Percentiles rank a stretch among this genome's conserved stretches.
Evolutionary conservation across 2,329 filamentous ascomycete species (phyloP).

Genomic region (Lachnellula arida): DNA sequence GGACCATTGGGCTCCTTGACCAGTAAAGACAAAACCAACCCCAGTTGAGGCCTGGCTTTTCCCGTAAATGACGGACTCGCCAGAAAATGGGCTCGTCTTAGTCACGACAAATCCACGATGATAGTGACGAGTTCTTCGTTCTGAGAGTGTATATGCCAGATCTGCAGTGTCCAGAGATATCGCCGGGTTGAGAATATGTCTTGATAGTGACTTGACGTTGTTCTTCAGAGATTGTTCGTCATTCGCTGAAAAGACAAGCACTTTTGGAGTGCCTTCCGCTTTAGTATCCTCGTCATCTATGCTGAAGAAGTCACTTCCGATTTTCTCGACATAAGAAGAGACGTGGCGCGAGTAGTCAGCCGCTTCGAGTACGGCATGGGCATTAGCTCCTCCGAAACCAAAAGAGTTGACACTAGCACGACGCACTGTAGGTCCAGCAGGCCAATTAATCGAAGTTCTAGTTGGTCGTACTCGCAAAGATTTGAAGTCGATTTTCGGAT

Average conservation of each 20-base stretch:
- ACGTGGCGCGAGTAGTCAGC: background rate
- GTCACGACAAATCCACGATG: background rate
- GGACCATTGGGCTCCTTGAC: conserved; percentile 25
- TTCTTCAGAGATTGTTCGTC: conserved; percentile 3
- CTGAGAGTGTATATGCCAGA: conserved; percentile 26
- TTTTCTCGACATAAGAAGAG: background rate
- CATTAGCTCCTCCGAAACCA: conserved; percentile 22
- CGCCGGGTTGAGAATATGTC: conserved; percentile 5
- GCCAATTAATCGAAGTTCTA: conserved; percentile 11
- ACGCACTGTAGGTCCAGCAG: conserved; percentile 33
- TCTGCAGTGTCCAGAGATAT: conserved; percentile 1
- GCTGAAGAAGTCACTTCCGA: background rate
- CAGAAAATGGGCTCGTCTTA: background rate
- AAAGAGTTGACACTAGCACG: conserved; percentile 38
- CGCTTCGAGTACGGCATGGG: background rate
- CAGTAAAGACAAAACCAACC: conserved; percentile 21
- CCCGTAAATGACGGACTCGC: background rate
- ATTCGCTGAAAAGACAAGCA: conserved; percentile 7
- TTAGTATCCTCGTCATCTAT: background rate
- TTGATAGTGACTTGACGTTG: background rate
- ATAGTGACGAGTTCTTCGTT: conserved; percentile 16
- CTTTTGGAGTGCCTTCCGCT: background rate
- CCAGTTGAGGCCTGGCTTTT: background rate
- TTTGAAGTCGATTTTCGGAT: conserved; percentile 22
- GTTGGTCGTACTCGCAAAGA: conserved; percentile 18